Conservation (phyloP, 352 stramenopile genomes). For the Hyaloperonospora brassicae region DNA sequence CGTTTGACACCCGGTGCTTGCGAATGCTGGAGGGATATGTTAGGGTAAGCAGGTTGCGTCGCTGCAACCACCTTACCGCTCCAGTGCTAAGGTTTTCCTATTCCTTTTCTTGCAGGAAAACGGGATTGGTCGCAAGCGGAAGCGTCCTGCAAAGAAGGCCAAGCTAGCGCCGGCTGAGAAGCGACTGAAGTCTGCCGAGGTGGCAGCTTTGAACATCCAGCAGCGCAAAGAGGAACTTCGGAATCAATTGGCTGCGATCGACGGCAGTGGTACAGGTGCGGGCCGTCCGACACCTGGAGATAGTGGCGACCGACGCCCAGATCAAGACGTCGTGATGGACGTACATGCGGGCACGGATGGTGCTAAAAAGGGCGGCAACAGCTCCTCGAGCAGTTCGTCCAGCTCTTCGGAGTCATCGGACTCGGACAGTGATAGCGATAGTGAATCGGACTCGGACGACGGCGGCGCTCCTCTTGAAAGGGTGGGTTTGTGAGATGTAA, state of each 20-base stretch:
- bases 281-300: slow-evolving; percentile 10
- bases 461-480: slow-evolving; percentile 67
- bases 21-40: slow-evolving; percentile 87
- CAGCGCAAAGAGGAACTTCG: slow-evolving; percentile 72
- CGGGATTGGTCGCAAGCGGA: slow-evolving; percentile 81
- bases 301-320: slow-evolving; percentile 19
- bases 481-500: slow-evolving; percentile 69
- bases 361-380: slow-evolving; percentile 29
- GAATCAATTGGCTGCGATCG: slow-evolving; percentile 66
- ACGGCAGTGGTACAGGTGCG: slow-evolving; percentile 27
- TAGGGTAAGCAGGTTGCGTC: slow-evolving; percentile 50
- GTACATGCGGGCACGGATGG: slow-evolving; percentile 32
- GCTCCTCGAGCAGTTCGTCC: slow-evolving; percentile 57
- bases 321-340: slow-evolving; percentile 47
- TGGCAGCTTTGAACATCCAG: slow-evolving; percentile 69
- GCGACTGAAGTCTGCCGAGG: slow-evolving; percentile 74
- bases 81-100: slow-evolving; percentile 18
- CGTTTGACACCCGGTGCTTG: slow-evolving; percentile 80
- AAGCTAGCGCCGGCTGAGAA: slow-evolving; percentile 50
- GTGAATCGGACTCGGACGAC: slow-evolving; percentile 79
- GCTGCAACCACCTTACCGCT: slow-evolving; percentile 12
- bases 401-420: slow-evolving; percentile 78
- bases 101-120: slow-evolving; percentile 51
- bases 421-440: slow-evolving; percentile 83
- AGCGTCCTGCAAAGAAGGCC: slow-evolving; percentile 54